A percentile compares a stretch with the other conserved stretches of the same genome.
Conservation (phyloP, 306 rosid genomes). For the Begonia fuchsioides region DNA sequence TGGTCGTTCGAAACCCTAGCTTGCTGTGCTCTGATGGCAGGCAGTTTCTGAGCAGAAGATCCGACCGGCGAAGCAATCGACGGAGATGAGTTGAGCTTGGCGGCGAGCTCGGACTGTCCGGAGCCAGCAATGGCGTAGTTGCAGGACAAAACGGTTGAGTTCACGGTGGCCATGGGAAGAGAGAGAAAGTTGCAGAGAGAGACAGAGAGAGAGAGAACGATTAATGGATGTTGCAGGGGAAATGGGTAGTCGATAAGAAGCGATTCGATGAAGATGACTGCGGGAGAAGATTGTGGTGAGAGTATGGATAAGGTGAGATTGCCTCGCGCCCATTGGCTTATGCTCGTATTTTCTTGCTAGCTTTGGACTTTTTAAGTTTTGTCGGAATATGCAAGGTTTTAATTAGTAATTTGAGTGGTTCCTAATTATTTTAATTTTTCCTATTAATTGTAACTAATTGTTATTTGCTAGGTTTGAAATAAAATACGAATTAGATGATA, state of each 20-base stretch:
- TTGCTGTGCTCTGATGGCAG: slow-evolving; percentile 41
- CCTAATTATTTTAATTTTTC: too few species aligned
- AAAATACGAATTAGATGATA: too few species aligned
- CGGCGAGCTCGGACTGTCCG: slow-evolving; percentile 26
- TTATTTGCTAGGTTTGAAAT: too few species aligned
- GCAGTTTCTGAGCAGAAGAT: slow-evolving; percentile 20
- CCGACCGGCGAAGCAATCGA: slow-evolving; percentile 19
- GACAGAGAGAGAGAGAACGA: slow-evolving; percentile 1
- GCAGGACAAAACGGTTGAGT: slow-evolving; percentile 70
- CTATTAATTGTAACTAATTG: too few species aligned
- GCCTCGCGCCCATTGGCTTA: slow-evolving; percentile 22
- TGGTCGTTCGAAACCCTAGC: slow-evolving; percentile 10
- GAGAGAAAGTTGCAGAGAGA: background rate
- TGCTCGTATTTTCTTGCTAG: too few species aligned
- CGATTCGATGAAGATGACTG: slow-evolving; percentile 9
- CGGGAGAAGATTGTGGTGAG: slow-evolving; percentile 43
- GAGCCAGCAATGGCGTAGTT: slow-evolving; percentile 34
- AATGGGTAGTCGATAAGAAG: slow-evolving; percentile 3
- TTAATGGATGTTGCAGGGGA: slow-evolving; percentile 11
- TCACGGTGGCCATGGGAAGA: slow-evolving; percentile 52
- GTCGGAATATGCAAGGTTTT: too few species aligned
- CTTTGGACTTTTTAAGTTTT: too few species aligned
- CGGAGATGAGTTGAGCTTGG: slow-evolving; percentile 28
- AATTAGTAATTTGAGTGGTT: too few species aligned
- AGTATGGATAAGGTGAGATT: slow-evolving; percentile 96